Base-by-base conservation (phyloP, 106 monocot genomes). In the Triglochin maritima region DNA sequence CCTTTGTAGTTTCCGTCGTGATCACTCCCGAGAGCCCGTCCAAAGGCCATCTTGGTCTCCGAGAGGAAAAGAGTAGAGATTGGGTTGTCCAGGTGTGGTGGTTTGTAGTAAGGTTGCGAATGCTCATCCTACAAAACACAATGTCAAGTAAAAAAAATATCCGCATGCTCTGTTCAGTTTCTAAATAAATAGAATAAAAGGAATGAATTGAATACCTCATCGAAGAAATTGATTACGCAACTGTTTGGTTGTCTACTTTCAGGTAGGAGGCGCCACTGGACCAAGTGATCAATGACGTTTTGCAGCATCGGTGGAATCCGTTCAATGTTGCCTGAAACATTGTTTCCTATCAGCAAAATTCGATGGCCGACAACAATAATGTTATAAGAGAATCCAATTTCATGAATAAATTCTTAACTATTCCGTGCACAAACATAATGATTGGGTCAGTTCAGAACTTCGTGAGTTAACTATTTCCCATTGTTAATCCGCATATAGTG, bases 21-120 rank as follows among this genome's bases (percentile, higher is more conserved):
- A 63, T 91, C 82, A 17, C 79, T 78, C 9, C 79, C 81, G 11
- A 98, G 79, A 44, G 72, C 63, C 49, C 91, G 73, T 59, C 96
- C 91, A 60, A 98, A 98, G 16, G 91, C 85, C 76, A 92, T 78
- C 6, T 62, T 73, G 7, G 91, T 92, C 6, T 88, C 86, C 7
- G 81, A 82, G 47, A 98, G 86, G 41, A 92, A 58, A 6, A 98
- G 88, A 13, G 91, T 92, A 13, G 82, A 88, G 52, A 98, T 88
- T 3, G 96, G 96, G 51, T 86, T 91, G 68, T 92, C 96, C 66
- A 98, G 60, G 50, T 92, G 96, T 6, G 91, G 96, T 13, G 96
- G 96, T 68, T 98, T 98, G 78, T 79, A 91, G 77, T 98, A 98
- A 44, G 96, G 96, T 47, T 98, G 96, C 9, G 96, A 98, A 49